Evolutionary conservation across 2,329 filamentous ascomycete species (phyloP), one percentile per base, ranked within the genome.

Genomic region (Golovinomyces cichoracearum): DNA sequence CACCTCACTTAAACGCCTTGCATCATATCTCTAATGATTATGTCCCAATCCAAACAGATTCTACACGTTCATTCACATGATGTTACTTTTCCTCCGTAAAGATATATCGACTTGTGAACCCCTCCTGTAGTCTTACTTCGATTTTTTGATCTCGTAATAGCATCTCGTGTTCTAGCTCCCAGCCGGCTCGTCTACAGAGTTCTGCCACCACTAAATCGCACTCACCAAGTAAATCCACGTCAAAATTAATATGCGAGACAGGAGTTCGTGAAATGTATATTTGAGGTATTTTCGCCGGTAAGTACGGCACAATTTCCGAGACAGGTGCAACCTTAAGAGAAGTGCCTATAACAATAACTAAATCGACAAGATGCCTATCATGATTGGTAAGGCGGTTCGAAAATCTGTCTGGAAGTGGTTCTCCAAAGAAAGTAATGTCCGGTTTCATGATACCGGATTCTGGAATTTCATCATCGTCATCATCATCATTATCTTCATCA

Each of bases 171-270:
- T 73, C 61, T 48, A 93, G 63, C 5, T 75, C 67, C 90, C 90
- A 95, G 2, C 79, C 80, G 1, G 83, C 77, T 12, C 83, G 74
- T 41, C 78, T 73, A 60, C 83, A 88, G 48, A 98, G 71, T 65
- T 95, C 88, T 0, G 80, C 73, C 13, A 95, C 81, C 7, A 95
- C 78, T 37, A 85, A 73, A 60, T 98, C 90, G 63, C 88, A 94
- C 61, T 94, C 84, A 31, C 90, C 90, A n/a, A 95, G 70, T 49
- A 98, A 71, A 61, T 94, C 86, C 55, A 98, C 84, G 63, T 98
- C 90, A 57, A 98, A 95, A 61, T 92, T 84, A 61, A 93, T 82
- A 63, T 95, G 88, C 31, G 70, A 71, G 49, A 93, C 83, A 2
- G 84, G 79, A 66, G 82, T 80, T 55, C 83, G 76, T 17, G 80